A percentile compares a stretch with the other conserved stretches of the same genome.
phyloP scores from a whole-genome alignment of 108 stramenopile genomes.

The Nitzschia inconspicua region DNA sequence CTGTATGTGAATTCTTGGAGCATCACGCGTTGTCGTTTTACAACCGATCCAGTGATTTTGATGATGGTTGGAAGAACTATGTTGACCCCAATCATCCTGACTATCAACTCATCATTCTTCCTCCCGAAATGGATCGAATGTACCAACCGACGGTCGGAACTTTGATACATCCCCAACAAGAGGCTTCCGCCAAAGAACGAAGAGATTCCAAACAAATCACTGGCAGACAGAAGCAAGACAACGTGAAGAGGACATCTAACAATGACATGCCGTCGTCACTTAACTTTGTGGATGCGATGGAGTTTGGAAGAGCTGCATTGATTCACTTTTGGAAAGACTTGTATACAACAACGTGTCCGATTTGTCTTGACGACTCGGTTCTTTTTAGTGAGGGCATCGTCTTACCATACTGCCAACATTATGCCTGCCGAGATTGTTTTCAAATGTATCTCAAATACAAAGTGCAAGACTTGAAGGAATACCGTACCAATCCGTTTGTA shows the following conservation, averaged over 20 bases:
- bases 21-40: conserved; percentile 13
- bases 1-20: conserved; percentile 25
- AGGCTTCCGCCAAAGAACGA: background rate
- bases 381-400: conserved; percentile 15
- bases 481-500: conserved; percentile 37
- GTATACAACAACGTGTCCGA: conserved; percentile 28
- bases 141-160: conserved; percentile 5
- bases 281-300: background rate
- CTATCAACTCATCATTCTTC: conserved; percentile 13
- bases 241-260: background rate
- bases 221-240: background rate
- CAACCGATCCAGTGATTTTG: background rate
- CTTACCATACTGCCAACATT: conserved; percentile 30
- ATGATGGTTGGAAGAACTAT: conserved; percentile 9
- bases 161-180: conserved; percentile 11
- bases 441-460: conserved; percentile 16
- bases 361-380: conserved; percentile 34
- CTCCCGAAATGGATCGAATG: conserved; percentile 8
- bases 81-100: conserved; percentile 3
- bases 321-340: conserved; percentile 28
- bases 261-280: background rate
- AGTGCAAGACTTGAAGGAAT: conserved; percentile 25
- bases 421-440: conserved; percentile 37
- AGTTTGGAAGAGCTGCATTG: conserved; percentile 24
- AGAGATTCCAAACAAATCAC: no score